Evolutionary conservation across 768 basidiomycete species (phyloP).

Genomic region (Lyophyllum atratum): DNA sequence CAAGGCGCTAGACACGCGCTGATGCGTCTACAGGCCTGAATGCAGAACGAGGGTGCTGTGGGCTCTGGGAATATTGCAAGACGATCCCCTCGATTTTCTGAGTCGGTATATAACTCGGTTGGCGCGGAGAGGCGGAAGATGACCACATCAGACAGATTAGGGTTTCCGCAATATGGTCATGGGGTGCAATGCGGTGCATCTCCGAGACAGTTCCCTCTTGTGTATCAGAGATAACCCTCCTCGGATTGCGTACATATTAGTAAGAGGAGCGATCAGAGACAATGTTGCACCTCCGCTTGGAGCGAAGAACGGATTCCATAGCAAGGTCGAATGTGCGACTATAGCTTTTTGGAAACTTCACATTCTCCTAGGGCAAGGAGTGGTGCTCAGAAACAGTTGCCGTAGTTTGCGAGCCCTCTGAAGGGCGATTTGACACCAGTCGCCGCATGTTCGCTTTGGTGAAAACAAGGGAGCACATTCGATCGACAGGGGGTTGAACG

Average conservation of each 20-base stretch:
- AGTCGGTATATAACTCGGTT: slow-evolving; percentile 3
- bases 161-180: slow-evolving; percentile 2
- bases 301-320: not conserved
- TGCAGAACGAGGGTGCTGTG: slow-evolving; percentile 10
- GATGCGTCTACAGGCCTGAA: slow-evolving; percentile 34
- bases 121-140: not conserved
- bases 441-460: slow-evolving; percentile 10
- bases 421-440: not conserved
- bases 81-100: slow-evolving; percentile 1
- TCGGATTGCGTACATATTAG: slow-evolving; percentile 7
- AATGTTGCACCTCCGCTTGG: not conserved
- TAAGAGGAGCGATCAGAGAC: slow-evolving; percentile 8
- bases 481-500: slow-evolving; percentile 12
- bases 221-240: slow-evolving; percentile 9
- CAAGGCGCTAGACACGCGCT: slow-evolving; percentile 40
- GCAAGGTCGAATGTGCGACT: not conserved
- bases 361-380: too few species aligned
- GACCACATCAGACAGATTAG: not conserved
- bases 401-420: too few species aligned
- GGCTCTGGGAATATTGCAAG: slow-evolving; percentile 1
- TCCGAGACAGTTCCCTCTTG: slow-evolving; percentile 12
- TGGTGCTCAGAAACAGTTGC: too few species aligned
- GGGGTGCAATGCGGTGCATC: not conserved
- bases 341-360: not conserved
- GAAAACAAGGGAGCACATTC: slow-evolving; percentile 6